These are phyloP conservation scores for Iberis amara DNA, from an alignment of 441 rosid species.

Conservation along the genomic window DNA sequence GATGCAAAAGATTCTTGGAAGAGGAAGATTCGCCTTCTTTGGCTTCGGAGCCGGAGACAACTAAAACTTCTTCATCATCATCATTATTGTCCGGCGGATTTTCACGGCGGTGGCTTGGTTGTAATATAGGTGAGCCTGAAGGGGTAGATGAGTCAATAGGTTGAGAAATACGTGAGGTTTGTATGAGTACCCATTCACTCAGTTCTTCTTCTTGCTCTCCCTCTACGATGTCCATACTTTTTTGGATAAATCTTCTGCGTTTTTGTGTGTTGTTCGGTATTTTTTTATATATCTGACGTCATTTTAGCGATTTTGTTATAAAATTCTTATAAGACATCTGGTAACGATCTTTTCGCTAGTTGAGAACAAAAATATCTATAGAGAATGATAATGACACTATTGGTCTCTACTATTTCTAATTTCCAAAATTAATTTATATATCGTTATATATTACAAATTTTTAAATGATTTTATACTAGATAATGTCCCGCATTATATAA, in stretches of 20 bases:
- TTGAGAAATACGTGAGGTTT: conserved; percentile 15
- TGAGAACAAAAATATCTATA: conserved; percentile 19
- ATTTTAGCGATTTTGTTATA: background rate
- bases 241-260: conserved; percentile 22
- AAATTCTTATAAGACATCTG: background rate
- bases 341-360: conserved; percentile 16
- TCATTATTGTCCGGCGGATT: conserved; percentile 1
- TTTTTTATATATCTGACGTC: conserved; percentile 16
- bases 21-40: conserved; percentile 19
- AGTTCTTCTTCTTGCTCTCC: conserved; percentile 27
- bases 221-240: conserved; percentile 19
- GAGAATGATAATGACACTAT: conserved; percentile 23
- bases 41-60: too few relatives aligned
- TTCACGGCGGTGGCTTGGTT: conserved; percentile 19
- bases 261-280: background rate
- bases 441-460: too few relatives aligned
- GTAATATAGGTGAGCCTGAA: conserved; percentile 19
- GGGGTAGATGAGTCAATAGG: conserved; percentile 12
- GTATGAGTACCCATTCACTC: conserved; percentile 31
- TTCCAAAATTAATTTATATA: background rate
- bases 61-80: conserved; percentile 25
- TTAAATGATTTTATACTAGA: too few relatives aligned
- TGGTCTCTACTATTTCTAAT: conserved; percentile 14
- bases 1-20: conserved; percentile 4
- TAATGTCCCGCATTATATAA: too few relatives aligned